Percentiles rank a stretch among this genome's conserved stretches.
phyloP scores from a whole-genome alignment of 768 basidiomycete species.

The Agaricus subrufescens region DNA sequence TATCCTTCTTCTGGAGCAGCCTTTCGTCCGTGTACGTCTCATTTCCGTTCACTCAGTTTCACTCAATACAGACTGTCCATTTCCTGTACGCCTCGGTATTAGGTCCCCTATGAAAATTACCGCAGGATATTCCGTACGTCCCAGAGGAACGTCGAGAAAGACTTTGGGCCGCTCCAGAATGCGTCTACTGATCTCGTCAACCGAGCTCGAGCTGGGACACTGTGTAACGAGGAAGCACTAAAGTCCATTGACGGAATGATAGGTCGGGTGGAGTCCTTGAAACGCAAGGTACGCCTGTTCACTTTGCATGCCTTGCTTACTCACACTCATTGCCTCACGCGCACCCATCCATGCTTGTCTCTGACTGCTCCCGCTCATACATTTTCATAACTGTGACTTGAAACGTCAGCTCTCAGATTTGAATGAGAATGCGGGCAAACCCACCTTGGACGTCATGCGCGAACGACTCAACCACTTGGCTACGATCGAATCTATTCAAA shows the following conservation, averaged over 20 bases:
- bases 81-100: neutral
- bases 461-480: conserved; percentile 73
- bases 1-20: conserved; percentile 78
- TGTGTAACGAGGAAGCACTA: conserved; percentile 46
- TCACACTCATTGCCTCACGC: neutral
- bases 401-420: conserved; percentile 39
- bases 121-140: conserved; percentile 82
- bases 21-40: conserved; percentile 61
- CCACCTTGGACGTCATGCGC: conserved; percentile 70
- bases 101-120: conserved; percentile 91
- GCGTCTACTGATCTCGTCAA: conserved; percentile 56
- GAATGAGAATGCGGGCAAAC: conserved; percentile 42
- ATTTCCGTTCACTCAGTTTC: conserved; percentile 1
- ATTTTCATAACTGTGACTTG: neutral
- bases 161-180: conserved; percentile 57
- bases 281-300: conserved; percentile 66
- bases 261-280: conserved; percentile 68
- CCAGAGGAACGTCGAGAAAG: conserved; percentile 79
- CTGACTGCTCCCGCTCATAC: neutral
- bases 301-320: conserved; percentile 11
- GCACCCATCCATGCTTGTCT: neutral
- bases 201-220: conserved; percentile 30
- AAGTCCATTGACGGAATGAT: conserved; percentile 75
- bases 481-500: conserved; percentile 51
- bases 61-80: neutral